A percentile compares a stretch with the other conserved stretches of the same genome.
Conservation (phyloP, 2,329 filamentous ascomycete genomes). For the Lachnellula suecica region DNA sequence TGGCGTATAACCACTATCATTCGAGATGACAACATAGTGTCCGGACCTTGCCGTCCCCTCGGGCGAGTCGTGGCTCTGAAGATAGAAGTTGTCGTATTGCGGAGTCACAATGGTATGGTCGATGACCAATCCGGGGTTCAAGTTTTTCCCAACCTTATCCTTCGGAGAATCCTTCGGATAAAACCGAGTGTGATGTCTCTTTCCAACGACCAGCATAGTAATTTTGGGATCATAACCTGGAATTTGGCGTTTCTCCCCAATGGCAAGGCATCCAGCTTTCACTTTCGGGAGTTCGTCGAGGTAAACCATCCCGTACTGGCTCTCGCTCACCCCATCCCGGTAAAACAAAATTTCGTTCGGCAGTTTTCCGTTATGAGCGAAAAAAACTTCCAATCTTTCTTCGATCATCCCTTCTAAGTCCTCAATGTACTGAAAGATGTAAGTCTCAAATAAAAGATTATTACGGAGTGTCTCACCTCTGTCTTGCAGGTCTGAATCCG, state of each 20-base stretch:
- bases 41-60: conserved; percentile 79
- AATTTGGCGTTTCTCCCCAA: conserved; percentile 47
- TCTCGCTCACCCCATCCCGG: conserved; percentile 83
- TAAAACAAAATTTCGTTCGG: conserved; percentile 78
- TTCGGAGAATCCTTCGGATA: conserved; percentile 70
- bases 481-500: conserved; percentile 75
- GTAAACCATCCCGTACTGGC: conserved; percentile 71
- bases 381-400: conserved; percentile 39
- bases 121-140: conserved; percentile 67
- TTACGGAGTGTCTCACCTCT: too few relatives aligned
- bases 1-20: conserved; percentile 64
- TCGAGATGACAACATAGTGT: conserved; percentile 72
- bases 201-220: conserved; percentile 75
- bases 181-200: conserved; percentile 83
- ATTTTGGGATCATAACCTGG: conserved; percentile 36
- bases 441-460: conserved; percentile 60
- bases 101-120: conserved; percentile 76
- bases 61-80: conserved; percentile 74
- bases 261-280: conserved; percentile 12
- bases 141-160: conserved; percentile 26
- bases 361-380: conserved; percentile 35
- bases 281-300: conserved; percentile 63
- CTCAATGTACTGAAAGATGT: conserved; percentile 65
- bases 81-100: conserved; percentile 76
- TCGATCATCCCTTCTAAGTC: conserved; percentile 55